Evolutionary conservation across 1,284 basidiomycete species (phyloP), one percentile per base, ranked within the genome.

Genomic region (Amylostereum areolatum): DNA sequence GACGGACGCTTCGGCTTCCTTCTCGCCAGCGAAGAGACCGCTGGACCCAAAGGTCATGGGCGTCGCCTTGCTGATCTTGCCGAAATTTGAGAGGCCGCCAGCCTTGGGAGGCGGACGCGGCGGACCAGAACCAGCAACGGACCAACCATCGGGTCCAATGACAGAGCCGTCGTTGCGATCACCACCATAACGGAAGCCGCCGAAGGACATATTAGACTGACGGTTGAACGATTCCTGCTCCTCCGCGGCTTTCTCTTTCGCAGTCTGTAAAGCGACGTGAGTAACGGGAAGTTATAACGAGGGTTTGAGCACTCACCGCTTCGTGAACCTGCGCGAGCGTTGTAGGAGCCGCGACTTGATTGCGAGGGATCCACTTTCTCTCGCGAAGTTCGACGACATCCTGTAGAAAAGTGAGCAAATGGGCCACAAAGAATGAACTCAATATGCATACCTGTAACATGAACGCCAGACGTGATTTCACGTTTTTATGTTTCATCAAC

Each of bases 311-410:
- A 73, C 83, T 57, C 65, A 91, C 89, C 50, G 80, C 78, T 67
- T 93, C 87, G 62, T 95, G 92, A 40, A 97, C 81, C 59, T 92
- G 85, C 45, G 92, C 89, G 56, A 96, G 83, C 3, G 92, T 94
- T 46, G 88, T 80, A 11, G 94, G 89, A 25, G 88, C 89, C 46
- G 84, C 78, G 43, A 85, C 77, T 53, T 74, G 73, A 59, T 84
- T 83, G 50, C 90, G 81, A 37, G 80, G 70, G 42, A 82, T 65
- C 95, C 95, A 98, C 59, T 82, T 83, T 49, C 84, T 80, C 44
- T 80, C 77, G 42, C 93, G 86, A 35, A 96, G 75, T 67, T 97
- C 95, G 56, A 95, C 81, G 40, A 97, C 76, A 67, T 65, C 63
- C n/a, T n/a, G n/a, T n/a, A n/a, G n/a, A n/a, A n/a, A n/a, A n/a